Evolutionary conservation across 805 yeast species (phyloP), one percentile per base, ranked within the genome.

Genomic region (Nakazawaea pomicola): DNA sequence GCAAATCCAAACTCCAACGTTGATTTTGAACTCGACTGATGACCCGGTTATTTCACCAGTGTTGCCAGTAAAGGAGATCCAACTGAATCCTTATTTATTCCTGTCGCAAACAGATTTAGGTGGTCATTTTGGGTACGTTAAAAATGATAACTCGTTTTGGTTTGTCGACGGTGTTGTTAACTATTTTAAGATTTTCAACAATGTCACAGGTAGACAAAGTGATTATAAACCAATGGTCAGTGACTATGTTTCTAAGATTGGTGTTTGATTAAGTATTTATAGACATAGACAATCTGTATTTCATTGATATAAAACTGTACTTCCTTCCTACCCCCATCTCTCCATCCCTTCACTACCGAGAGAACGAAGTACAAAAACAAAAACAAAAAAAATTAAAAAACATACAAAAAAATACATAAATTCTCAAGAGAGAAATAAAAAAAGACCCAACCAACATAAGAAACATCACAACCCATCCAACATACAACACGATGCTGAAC

Each of bases 11-110:
- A 76, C 80, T 4, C 93, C 93, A 11, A 61, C 75, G 34, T 45
- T 83, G 39, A 69, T 77, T n/a, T 57, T 83, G 17, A 77, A 73
- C 51, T 68, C 89, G 0, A 51, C 56, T 15, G 91, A 83, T 55
- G 93, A 83, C 54, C 88, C 91, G 6, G 71, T 83, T 32, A 70
- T 78, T 31, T 72, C 74, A 10, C 64, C 71, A 14, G 63, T 70
- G 28, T 68, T 78, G 30, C 88, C 90, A 8, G 44, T 46, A 17
- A 39, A 55, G 4, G 84, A 78, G 41, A 69, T 73, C 15, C 46
- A 54, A 29, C 58, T 65, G 23, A 81, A 82, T 46, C 88, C 89
- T 12, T 78, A 72, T 52, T 60, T 79, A 19, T 63, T 74, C 24
- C 60, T 80, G 58, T 64, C 77, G 4, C 71, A 75, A 34, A 73